These are phyloP conservation scores for Vigna mungo DNA, from an alignment of 306 rosid genomes.

Conservation along the genomic window DNA sequence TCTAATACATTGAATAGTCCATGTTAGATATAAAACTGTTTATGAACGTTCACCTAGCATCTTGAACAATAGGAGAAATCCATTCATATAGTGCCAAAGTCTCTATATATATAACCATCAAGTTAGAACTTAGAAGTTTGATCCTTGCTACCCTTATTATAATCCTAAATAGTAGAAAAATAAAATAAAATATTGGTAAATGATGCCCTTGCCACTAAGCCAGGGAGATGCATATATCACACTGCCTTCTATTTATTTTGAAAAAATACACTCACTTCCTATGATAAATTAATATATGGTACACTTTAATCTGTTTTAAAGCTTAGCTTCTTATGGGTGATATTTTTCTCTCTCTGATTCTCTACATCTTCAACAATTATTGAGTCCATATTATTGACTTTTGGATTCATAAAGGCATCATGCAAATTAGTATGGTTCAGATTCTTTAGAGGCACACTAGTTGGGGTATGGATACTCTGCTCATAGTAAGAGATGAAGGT, in stretches of 20 bases:
- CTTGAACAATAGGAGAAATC: background rate
- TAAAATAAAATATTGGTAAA: background rate
- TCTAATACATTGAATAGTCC: slow-evolving; percentile 23
- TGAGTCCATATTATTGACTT: background rate
- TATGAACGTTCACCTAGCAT: background rate
- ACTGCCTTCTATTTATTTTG: background rate
- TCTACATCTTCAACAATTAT: too few relatives aligned
- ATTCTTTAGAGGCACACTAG: too few relatives aligned
- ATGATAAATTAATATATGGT: background rate
- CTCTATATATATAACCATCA: too few relatives aligned
- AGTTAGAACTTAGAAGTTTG: background rate
- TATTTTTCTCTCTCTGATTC: background rate
- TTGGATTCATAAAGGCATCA: background rate
- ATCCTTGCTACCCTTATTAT: background rate
- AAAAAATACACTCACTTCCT: background rate
- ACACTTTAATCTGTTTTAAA: background rate
- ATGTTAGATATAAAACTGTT: background rate
- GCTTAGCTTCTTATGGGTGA: background rate
- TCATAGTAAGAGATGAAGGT: slow-evolving; percentile 19
- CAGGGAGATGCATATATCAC: background rate
- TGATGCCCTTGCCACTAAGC: background rate
- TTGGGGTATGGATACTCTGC: background rate
- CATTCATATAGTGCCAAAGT: too few relatives aligned
- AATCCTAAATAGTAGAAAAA: too few relatives aligned
- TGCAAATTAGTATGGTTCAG: too few relatives aligned